These are phyloP conservation scores for Ceratobasidium papillatum DNA, from an alignment of 1,284 basidiomycete species.

Conservation along the genomic window DNA sequence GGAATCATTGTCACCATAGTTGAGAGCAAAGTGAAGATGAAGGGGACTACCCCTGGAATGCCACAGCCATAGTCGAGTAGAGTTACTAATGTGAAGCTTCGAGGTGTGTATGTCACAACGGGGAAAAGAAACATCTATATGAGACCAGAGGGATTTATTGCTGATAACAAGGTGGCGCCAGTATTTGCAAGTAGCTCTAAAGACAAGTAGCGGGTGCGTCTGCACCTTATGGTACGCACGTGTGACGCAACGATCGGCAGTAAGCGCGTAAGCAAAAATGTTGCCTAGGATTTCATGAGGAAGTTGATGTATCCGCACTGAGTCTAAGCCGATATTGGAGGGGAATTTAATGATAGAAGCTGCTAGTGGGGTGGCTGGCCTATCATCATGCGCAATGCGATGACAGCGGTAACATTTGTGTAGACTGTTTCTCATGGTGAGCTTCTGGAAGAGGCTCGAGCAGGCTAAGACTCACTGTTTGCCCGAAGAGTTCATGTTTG, in stretches of 20 bases:
- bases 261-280: background rate
- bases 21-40: background rate
- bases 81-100: background rate
- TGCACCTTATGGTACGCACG: background rate
- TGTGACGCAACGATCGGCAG: background rate
- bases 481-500: too few relatives aligned
- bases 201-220: background rate
- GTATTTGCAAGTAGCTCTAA: background rate
- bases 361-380: background rate
- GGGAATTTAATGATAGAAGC: too few relatives aligned
- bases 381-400: background rate
- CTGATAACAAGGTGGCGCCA: background rate
- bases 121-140: background rate
- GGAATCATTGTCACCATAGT: background rate
- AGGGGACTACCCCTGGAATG: background rate
- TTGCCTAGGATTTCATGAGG: background rate
- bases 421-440: too few relatives aligned
- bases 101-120: background rate
- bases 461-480: too few relatives aligned
- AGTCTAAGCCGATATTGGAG: background rate
- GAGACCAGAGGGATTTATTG: background rate
- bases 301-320: background rate
- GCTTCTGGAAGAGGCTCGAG: too few relatives aligned
- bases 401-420: background rate
- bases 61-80: background rate